These are phyloP conservation scores for Colletotrichum sp. DNA, from an alignment of 2,329 filamentous ascomycete genomes.

Conservation along the genomic window DNA sequence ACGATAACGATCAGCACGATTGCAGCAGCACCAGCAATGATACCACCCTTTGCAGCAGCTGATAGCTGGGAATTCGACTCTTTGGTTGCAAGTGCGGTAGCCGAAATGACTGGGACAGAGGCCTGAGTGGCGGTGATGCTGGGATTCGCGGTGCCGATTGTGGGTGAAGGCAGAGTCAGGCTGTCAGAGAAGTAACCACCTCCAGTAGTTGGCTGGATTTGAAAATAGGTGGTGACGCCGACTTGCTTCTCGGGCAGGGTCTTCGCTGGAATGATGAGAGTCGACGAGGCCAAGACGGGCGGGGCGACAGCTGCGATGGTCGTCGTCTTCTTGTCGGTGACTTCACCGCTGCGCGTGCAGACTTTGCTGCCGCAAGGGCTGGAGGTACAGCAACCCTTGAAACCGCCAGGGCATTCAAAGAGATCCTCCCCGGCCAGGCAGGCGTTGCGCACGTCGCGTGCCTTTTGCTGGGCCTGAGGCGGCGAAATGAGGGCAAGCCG, in stretches of 20 bases:
- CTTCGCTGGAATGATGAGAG: neutral
- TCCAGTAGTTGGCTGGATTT: neutral
- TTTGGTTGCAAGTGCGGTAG: neutral
- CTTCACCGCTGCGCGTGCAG: constrained; percentile 31
- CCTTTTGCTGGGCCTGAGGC: neutral
- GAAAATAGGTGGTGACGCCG: neutral
- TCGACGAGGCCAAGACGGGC: neutral
- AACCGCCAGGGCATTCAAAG: constrained; percentile 43
- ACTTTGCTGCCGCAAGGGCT: constrained; percentile 42
- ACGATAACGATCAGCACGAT: constrained; percentile 22
- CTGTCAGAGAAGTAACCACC: constrained; percentile 7
- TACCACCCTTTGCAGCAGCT: neutral
- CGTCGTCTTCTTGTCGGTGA: neutral
- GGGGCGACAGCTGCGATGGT: constrained; percentile 11
- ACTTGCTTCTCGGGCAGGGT: neutral
- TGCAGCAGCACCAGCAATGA: constrained; percentile 12
- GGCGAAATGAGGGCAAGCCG: neutral
- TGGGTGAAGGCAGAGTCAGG: neutral
- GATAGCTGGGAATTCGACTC: neutral
- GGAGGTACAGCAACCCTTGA: constrained; percentile 48
- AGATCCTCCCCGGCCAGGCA: constrained; percentile 36
- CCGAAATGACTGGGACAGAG: neutral
- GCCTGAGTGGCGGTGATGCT: neutral
- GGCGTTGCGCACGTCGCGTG: neutral
- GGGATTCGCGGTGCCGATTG: neutral